phyloP scores from a whole-genome alignment of 1,139 yeast genomes.

The Pichia sp. region DNA sequence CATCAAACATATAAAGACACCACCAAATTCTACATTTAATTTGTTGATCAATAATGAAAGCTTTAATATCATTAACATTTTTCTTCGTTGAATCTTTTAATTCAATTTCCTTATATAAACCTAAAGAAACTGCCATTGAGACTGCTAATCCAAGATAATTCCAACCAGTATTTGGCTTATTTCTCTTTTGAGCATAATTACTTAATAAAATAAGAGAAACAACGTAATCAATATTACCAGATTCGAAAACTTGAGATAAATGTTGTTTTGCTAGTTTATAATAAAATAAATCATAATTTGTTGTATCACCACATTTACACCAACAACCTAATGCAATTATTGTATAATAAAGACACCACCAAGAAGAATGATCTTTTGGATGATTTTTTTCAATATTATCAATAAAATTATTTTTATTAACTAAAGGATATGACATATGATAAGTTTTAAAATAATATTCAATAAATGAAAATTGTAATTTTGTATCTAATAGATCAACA shows the following conservation, averaged over 20 bases:
- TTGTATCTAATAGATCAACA: constrained; percentile 6
- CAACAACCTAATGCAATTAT: constrained; percentile 58
- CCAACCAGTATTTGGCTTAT: constrained; percentile 63
- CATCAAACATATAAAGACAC: constrained; percentile 59
- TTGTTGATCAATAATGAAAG: constrained; percentile 31
- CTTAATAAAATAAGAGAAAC: constrained; percentile 49
- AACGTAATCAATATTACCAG: constrained; percentile 50
- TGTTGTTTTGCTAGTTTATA: constrained; percentile 45
- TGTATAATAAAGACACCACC: constrained; percentile 40
- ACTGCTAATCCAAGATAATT: constrained; percentile 58
- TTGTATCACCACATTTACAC: constrained; percentile 48
- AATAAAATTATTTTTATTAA: constrained; percentile 49
- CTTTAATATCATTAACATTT: constrained; percentile 12
- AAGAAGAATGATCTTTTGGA: constrained; percentile 31
- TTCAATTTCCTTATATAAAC: constrained; percentile 51
- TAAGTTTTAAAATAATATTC: constrained; percentile 41
- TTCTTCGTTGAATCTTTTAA: constrained; percentile 12
- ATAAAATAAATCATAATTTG: constrained; percentile 45
- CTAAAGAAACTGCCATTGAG: constrained; percentile 62
- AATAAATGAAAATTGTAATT: constrained; percentile 12
- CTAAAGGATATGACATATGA: constrained; percentile 56
- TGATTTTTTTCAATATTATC: constrained; percentile 25
- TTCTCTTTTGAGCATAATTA: constrained; percentile 56
- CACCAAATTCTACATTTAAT: constrained; percentile 52
- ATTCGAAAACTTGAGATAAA: constrained; percentile 39